Base-by-base conservation (phyloP, 1,139 yeast genomes). In the Groenewaldozyma auringiensis region DNA sequence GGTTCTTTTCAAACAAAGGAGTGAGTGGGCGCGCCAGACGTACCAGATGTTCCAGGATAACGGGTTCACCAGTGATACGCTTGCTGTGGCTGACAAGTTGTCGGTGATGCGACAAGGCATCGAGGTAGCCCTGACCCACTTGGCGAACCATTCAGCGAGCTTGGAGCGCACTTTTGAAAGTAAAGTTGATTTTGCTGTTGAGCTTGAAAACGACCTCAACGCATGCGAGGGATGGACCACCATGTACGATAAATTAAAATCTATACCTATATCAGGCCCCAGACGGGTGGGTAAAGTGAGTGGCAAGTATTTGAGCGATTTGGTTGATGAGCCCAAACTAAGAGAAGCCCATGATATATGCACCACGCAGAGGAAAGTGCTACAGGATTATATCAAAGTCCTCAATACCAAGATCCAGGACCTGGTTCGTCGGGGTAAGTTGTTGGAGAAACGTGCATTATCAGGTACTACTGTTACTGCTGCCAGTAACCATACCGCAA, bases 61-160 rank as follows among this genome's bases (percentile, higher is more conserved):
- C 8, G n/a, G 16, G 22, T 17, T 41, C 9, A 13, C 37, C 9
- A 9, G 21, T 3, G 25, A 37, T n/a, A 25, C 17, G 13, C 4
- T 29, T 3, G 29, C 20, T 4, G 4, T 40, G 8, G 22, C 11
- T 4, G 22, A 18, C 36, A 27, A 58, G 42, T 55, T 57, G 14
- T 44, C 45, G 9, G 57, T 59, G 11, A 55, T 63, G 14, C 50
- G 54, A 34, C 53, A 52, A n/a, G 62, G 63, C 13, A 53, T 58
- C 2, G 54, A 50, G 6, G 57, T 61, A 13, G 63, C 65, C 2
- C 49, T 61, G 21, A 50, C 56, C 2, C 61, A 62, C 43, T 48
- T 63, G 50, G 50, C 52, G 22, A 58, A 55, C 27, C 64, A 62
- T 41, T 52, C 62, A 3, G 46, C 47, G 2, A 54, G 54, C 20